Conservation (phyloP, 2,329 filamentous ascomycete genomes). For the Esteya vermicola region DNA sequence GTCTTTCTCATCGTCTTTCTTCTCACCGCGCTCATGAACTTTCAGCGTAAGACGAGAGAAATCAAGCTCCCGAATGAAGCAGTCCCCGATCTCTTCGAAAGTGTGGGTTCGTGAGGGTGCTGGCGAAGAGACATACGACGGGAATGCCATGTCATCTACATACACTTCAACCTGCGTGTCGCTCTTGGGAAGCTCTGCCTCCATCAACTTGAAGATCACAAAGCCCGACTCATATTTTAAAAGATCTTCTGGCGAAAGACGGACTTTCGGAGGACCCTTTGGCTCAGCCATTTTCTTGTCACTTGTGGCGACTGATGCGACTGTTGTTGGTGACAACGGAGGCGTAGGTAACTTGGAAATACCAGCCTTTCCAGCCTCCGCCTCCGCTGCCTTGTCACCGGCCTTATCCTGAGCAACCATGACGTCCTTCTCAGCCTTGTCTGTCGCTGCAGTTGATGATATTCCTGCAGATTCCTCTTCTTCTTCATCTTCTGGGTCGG, state of each 20-base stretch:
- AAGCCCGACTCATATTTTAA: conserved; percentile 79
- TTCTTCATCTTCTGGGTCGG: conserved; percentile 79
- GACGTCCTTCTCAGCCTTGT: conserved; percentile 11
- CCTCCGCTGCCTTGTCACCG: conserved; percentile 7
- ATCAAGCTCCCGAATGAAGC: conserved; percentile 92
- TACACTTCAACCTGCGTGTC: conserved; percentile 73
- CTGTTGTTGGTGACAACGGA: conserved; percentile 13
- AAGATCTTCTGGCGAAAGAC: conserved; percentile 66
- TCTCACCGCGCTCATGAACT: conserved; percentile 66
- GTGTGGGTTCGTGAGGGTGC: conserved; percentile 54
- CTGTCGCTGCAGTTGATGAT: conserved; percentile 27
- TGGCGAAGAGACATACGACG: conserved; percentile 70
- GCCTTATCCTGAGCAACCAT: conserved; percentile 6
- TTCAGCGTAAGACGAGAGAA: conserved; percentile 86
- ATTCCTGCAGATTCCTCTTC: too few species aligned
- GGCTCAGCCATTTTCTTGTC: conserved; percentile 27
- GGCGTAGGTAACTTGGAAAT: conserved; percentile 23
- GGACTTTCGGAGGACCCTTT: conserved; percentile 53
- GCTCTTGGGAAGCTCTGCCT: conserved; percentile 66
- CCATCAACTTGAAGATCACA: conserved; percentile 86
- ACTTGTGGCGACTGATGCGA: background rate
- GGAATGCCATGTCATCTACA: conserved; percentile 90
- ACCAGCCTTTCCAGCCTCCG: conserved; percentile 15
- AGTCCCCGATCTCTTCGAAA: conserved; percentile 89
- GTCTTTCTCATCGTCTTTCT: conserved; percentile 56